Evolutionary conservation across 129 eudicot genomes (phyloP).

Genomic region (Arctium lappa): DNA sequence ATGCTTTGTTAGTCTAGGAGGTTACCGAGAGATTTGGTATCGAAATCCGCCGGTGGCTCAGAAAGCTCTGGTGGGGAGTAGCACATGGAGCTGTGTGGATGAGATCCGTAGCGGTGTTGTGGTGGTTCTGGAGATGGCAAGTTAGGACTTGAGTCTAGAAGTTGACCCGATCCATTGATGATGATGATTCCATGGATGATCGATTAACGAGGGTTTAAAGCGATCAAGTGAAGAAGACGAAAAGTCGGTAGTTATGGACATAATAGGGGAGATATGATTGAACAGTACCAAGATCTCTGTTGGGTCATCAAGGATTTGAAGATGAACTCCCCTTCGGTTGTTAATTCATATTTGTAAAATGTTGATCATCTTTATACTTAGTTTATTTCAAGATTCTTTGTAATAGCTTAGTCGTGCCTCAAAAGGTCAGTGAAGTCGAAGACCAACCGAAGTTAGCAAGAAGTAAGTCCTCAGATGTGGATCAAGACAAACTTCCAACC

Average conservation of each 20-base stretch:
- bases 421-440: too few relatives aligned
- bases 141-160: constrained; percentile 51
- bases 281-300: too few relatives aligned
- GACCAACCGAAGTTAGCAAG: too few relatives aligned
- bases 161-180: constrained; percentile 42
- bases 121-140: constrained; percentile 45
- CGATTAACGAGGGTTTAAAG: not conserved
- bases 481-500: too few relatives aligned
- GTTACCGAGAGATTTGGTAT: constrained; percentile 47
- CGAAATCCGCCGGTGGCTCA: constrained; percentile 37
- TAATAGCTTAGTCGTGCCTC: too few relatives aligned
- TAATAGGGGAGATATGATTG: too few relatives aligned
- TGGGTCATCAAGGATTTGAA: too few relatives aligned
- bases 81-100: constrained; percentile 43
- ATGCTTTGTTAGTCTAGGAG: constrained; percentile 53
- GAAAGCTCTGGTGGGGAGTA: constrained; percentile 73
- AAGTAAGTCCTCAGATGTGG: too few relatives aligned
- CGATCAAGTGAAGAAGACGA: not conserved
- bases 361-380: too few relatives aligned
- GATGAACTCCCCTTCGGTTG: too few relatives aligned
- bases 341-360: too few relatives aligned
- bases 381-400: too few relatives aligned
- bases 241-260: not conserved
- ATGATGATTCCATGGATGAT: not conserved
- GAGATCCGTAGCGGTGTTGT: constrained; percentile 1